Percentiles rank a stretch among this genome's conserved stretches.
phyloP scores from a whole-genome alignment of 2,329 filamentous ascomycete species.

The Trichoderma sp. region DNA sequence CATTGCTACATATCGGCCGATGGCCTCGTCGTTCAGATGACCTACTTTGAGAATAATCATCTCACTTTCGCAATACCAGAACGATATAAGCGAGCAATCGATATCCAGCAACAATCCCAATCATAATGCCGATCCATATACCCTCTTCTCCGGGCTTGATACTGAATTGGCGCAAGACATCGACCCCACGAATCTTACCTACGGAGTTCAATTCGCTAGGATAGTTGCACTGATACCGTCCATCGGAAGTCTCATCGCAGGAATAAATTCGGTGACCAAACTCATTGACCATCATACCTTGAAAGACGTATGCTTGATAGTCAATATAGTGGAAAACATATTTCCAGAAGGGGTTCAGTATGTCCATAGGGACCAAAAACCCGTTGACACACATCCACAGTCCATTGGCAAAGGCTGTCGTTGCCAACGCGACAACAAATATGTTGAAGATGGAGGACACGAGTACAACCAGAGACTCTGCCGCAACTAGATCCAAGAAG shows the following conservation, averaged over 20 bases:
- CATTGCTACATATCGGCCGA: too few species aligned
- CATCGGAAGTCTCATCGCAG: constrained; percentile 40
- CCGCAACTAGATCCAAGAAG: constrained; percentile 80
- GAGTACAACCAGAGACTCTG: constrained; percentile 80
- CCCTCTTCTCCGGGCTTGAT: constrained; percentile 71
- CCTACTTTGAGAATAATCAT: background rate
- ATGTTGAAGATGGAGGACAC: constrained; percentile 72
- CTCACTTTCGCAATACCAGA: background rate
- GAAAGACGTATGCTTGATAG: constrained; percentile 83
- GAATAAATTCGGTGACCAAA: constrained; percentile 47
- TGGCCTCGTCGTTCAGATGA: too few species aligned
- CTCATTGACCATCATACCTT: constrained; percentile 93
- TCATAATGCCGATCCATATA: constrained; percentile 75
- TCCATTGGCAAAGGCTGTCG: constrained; percentile 83
- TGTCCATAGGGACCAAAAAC: constrained; percentile 72
- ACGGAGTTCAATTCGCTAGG: constrained; percentile 54
- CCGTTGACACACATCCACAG: constrained; percentile 87
- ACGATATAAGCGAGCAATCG: constrained; percentile 30
- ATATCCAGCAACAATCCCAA: constrained; percentile 69
- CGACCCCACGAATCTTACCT: constrained; percentile 63
- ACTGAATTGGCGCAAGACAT: constrained; percentile 71
- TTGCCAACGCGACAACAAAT: constrained; percentile 77
- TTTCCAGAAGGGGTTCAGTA: constrained; percentile 80
- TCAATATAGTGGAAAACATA: constrained; percentile 90
- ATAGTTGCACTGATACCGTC: constrained; percentile 72